phyloP scores from a whole-genome alignment of 2,329 filamentous ascomycete genomes.

The Trichoderma koningii region DNA sequence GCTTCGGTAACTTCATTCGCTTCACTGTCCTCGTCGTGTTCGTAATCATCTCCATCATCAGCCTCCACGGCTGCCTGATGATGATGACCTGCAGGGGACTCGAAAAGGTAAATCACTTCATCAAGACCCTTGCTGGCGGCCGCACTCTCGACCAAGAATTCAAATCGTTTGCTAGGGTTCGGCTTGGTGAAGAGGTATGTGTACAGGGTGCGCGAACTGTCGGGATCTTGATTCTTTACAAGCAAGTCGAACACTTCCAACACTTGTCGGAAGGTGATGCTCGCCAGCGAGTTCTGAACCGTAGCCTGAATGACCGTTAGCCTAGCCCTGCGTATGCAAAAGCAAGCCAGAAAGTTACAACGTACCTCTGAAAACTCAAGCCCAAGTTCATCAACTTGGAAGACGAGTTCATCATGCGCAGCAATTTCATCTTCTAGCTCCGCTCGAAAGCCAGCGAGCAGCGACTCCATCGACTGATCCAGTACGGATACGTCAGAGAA shows the following conservation, averaged over 20 bases:
- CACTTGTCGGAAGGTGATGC: slow-evolving; percentile 46
- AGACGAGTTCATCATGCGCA: slow-evolving; percentile 51
- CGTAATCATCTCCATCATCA: slow-evolving; percentile 30
- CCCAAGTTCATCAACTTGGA: slow-evolving; percentile 55
- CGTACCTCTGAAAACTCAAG: slow-evolving; percentile 56
- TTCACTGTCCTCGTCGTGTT: slow-evolving; percentile 5
- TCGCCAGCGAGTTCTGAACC: slow-evolving; percentile 39
- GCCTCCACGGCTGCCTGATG: background rate
- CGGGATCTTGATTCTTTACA: slow-evolving; percentile 48
- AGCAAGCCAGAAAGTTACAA: background rate
- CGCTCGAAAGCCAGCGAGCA: slow-evolving; percentile 49
- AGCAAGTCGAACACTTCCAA: slow-evolving; percentile 48
- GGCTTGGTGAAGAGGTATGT: slow-evolving; percentile 47
- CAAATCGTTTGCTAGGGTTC: slow-evolving; percentile 44
- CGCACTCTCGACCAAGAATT: slow-evolving; percentile 47
- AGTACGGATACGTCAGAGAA: slow-evolving; percentile 48
- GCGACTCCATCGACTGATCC: slow-evolving; percentile 47
- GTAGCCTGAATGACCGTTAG: slow-evolving; percentile 42
- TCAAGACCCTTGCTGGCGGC: slow-evolving; percentile 46
- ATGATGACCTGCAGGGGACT: slow-evolving; percentile 31
- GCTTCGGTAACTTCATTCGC: slow-evolving; percentile 2
- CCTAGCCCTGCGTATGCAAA: background rate
- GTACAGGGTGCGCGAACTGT: slow-evolving; percentile 44
- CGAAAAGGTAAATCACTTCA: slow-evolving; percentile 46
- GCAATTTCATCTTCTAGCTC: slow-evolving; percentile 51